phyloP scores from a whole-genome alignment of 805 yeast species.

The Candida peoriensis region DNA sequence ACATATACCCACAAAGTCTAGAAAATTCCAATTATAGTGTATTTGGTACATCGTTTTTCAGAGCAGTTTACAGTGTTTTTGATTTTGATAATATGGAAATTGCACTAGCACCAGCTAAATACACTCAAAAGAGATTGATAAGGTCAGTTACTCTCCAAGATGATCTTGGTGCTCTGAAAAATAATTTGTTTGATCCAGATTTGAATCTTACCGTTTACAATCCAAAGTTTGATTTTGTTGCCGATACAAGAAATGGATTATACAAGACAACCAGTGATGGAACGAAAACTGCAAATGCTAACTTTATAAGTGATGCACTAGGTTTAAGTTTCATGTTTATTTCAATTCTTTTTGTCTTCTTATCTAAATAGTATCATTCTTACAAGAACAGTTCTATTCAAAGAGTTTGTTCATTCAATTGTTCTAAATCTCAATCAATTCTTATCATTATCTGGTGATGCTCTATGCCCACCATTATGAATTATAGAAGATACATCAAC shows the following conservation, averaged over 20 bases:
- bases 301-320: too few species aligned
- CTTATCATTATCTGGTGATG: too few species aligned
- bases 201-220: slow-evolving; percentile 8
- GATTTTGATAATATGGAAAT: slow-evolving; percentile 21
- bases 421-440: too few species aligned
- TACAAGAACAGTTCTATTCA: too few species aligned
- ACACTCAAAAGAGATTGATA: slow-evolving; percentile 7
- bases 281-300: too few species aligned
- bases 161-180: slow-evolving; percentile 5
- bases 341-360: too few species aligned
- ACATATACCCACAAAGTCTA: slow-evolving; percentile 10
- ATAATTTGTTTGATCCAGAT: slow-evolving; percentile 4
- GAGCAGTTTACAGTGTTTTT: slow-evolving; percentile 18
- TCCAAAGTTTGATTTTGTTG: slow-evolving; percentile 13
- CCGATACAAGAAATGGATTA: slow-evolving; percentile 12
- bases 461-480: slow-evolving; percentile 6
- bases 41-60: slow-evolving; percentile 19
- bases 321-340: too few species aligned
- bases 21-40: slow-evolving; percentile 6
- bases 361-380: too few species aligned
- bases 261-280: too few species aligned
- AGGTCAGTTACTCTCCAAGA: slow-evolving; percentile 5
- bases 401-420: too few species aligned
- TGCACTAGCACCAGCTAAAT: slow-evolving; percentile 19
- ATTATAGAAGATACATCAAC: slow-evolving; percentile 1